phyloP scores from a whole-genome alignment of 2,329 filamentous ascomycete species.

The Venturia carpophila region DNA sequence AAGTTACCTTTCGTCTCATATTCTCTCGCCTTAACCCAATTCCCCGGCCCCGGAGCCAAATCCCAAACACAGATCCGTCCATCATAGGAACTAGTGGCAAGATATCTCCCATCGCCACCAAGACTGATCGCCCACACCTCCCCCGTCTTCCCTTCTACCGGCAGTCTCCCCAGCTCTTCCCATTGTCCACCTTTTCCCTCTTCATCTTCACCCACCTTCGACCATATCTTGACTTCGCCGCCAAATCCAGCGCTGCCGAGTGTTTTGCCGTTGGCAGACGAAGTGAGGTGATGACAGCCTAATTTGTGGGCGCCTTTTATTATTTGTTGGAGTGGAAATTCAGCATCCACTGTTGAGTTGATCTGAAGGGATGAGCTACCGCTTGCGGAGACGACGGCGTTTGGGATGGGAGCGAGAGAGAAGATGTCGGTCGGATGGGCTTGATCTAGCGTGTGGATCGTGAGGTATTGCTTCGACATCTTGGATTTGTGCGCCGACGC shows the following conservation, averaged over 20 bases:
- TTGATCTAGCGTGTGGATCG: constrained; percentile 85
- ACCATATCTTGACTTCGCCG: constrained; percentile 82
- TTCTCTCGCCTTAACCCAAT: constrained; percentile 60
- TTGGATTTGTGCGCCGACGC: neutral
- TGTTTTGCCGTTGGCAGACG: constrained; percentile 58
- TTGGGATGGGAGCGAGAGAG: constrained; percentile 67
- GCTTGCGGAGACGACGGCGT: constrained; percentile 70
- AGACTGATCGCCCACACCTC: constrained; percentile 76
- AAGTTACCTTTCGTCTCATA: constrained; percentile 94
- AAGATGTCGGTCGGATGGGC: constrained; percentile 82
- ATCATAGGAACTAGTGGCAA: constrained; percentile 82
- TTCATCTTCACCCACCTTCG: constrained; percentile 43
- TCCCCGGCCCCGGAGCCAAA: constrained; percentile 33
- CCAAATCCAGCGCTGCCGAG: constrained; percentile 83
- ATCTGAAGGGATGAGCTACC: constrained; percentile 76
- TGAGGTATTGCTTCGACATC: constrained; percentile 93
- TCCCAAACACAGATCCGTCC: constrained; percentile 89
- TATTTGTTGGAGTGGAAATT: constrained; percentile 71
- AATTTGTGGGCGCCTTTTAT: constrained; percentile 70
- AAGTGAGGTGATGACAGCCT: constrained; percentile 83
- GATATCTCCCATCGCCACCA: constrained; percentile 72
- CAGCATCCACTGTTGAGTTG: constrained; percentile 62
- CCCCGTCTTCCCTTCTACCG: constrained; percentile 11
- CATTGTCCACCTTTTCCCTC: constrained; percentile 36
- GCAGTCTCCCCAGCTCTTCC: constrained; percentile 15